phyloP scores from a whole-genome alignment of 306 rosid species.

The Prunus padus region DNA sequence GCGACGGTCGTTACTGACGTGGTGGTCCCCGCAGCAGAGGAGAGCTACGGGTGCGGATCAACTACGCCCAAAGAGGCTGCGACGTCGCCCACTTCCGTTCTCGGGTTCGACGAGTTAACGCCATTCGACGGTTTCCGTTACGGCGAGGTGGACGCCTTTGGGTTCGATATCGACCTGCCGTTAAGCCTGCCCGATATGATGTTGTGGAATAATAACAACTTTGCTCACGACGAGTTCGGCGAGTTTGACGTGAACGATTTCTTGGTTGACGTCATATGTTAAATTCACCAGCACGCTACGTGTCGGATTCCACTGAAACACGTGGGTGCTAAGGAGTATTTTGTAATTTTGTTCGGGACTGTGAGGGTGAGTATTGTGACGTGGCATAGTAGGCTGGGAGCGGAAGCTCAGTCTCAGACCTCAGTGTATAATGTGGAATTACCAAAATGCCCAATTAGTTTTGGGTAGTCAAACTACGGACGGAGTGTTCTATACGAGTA shows the following conservation, averaged over 20 bases:
- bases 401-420: too few relatives aligned
- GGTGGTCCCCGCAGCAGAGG: constrained; percentile 23
- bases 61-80: neutral
- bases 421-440: neutral
- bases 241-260: constrained; percentile 69
- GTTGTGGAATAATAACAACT: constrained; percentile 39
- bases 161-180: constrained; percentile 50
- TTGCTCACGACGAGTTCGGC: constrained; percentile 57
- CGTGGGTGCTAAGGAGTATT: neutral
- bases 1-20: neutral
- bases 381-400: neutral
- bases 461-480: neutral
- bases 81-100: constrained; percentile 65
- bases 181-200: constrained; percentile 39
- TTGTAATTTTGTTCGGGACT: constrained; percentile 19
- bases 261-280: constrained; percentile 42
- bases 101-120: constrained; percentile 28
- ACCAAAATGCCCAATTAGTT: constrained; percentile 23
- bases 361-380: neutral
- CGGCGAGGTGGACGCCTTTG: constrained; percentile 41
- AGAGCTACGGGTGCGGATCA: neutral
- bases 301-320: neutral
- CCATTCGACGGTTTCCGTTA: constrained; percentile 30
- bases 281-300: neutral
- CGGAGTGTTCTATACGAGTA: constrained; percentile 26